These are phyloP conservation scores for Amanita thiersii DNA, from an alignment of 768 basidiomycete genomes.

Conservation along the genomic window DNA sequence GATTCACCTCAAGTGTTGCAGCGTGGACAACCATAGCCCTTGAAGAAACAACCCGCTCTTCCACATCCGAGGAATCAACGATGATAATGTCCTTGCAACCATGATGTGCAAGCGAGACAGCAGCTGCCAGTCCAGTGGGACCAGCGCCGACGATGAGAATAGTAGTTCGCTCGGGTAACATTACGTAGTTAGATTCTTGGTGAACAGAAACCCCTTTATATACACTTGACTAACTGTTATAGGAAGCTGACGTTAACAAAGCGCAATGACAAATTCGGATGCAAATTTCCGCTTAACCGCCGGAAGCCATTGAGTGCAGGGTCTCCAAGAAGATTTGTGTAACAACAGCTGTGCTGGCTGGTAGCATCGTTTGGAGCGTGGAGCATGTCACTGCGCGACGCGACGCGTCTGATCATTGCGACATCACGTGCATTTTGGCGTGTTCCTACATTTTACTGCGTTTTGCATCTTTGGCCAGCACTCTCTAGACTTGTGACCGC, in stretches of 20 bases:
- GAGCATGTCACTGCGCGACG: neutral
- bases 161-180: slow-evolving; percentile 22
- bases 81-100: slow-evolving; percentile 32
- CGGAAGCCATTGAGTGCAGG: too few relatives aligned
- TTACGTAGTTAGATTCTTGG: too few relatives aligned
- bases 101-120: slow-evolving; percentile 35
- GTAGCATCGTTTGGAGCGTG: too few relatives aligned
- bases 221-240: too few relatives aligned
- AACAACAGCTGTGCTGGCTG: too few relatives aligned
- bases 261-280: neutral
- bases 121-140: slow-evolving; percentile 38
- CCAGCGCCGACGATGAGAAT: slow-evolving; percentile 45
- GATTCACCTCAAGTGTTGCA: slow-evolving; percentile 40
- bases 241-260: too few relatives aligned
- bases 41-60: slow-evolving; percentile 20
- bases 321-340: too few relatives aligned
- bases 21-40: slow-evolving; percentile 42
- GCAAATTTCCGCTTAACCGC: neutral
- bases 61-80: slow-evolving; percentile 29
- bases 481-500: neutral
- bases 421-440: neutral
- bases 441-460: too few relatives aligned
- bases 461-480: too few relatives aligned
- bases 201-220: too few relatives aligned
- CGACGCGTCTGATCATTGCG: neutral